These are phyloP conservation scores for Onygenales sp. DNA, from an alignment of 2,329 filamentous ascomycete genomes.

Conservation along the genomic window DNA sequence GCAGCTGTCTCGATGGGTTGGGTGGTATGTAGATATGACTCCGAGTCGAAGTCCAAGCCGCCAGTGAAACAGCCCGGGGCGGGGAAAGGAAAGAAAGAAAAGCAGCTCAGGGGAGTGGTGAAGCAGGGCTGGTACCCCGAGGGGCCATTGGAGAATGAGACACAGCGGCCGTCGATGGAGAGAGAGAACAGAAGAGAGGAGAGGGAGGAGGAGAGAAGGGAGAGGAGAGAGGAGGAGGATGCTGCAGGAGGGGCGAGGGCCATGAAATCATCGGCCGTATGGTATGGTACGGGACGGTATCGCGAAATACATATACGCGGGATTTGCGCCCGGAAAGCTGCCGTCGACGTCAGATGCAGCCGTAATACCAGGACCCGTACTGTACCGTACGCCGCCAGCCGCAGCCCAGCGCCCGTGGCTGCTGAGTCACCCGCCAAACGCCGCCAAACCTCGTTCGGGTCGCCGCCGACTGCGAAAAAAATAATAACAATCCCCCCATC, in stretches of 20 bases:
- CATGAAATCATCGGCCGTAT: background rate
- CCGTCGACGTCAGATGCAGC: too few relatives aligned
- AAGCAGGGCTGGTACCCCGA: conserved; percentile 6
- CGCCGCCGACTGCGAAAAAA: background rate
- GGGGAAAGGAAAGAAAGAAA: conserved; percentile 19
- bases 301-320: background rate
- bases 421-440: background rate
- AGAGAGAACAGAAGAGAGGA: background rate
- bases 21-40: background rate
- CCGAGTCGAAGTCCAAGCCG: background rate
- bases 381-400: background rate
- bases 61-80: background rate
- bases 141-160: background rate
- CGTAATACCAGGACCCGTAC: background rate
- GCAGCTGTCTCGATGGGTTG: background rate
- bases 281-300: background rate
- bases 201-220: background rate
- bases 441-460: background rate
- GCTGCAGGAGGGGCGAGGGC: background rate
- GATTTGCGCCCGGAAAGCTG: too few relatives aligned
- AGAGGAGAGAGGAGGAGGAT: background rate
- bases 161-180: background rate
- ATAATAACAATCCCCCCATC: background rate
- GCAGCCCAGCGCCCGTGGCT: background rate
- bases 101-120: conserved; percentile 10